Conservation (phyloP, 208 protist genomes). For the Wallacemonas sp. region DNA sequence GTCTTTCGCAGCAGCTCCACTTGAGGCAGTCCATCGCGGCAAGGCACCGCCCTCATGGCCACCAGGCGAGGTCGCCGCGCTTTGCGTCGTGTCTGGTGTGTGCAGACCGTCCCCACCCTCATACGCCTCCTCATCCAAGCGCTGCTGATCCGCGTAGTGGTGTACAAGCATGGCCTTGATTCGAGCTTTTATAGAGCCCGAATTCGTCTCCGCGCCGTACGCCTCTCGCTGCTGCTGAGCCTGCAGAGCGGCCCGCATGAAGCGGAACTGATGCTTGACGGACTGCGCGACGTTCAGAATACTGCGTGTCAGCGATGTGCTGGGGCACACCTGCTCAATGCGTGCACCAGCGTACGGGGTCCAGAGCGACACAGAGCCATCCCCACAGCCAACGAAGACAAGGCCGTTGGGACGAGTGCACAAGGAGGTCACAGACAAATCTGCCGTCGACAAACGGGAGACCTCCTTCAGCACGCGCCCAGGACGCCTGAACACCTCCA, state of each 20-base stretch:
- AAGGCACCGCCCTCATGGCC: not conserved
- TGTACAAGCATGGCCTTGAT: constrained; percentile 44
- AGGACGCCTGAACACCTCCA: constrained; percentile 42
- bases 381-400: constrained; percentile 58
- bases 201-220: constrained; percentile 30
- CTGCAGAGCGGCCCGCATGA: constrained; percentile 30
- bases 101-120: not conserved
- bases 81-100: no score
- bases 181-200: constrained; percentile 28
- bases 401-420: constrained; percentile 67
- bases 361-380: constrained; percentile 73
- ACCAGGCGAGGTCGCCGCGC: no score
- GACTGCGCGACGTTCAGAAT: constrained; percentile 38
- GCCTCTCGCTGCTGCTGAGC: constrained; percentile 42
- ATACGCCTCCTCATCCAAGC: constrained; percentile 3
- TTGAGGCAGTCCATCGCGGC: not conserved
- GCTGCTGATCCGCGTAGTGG: constrained; percentile 30
- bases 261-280: constrained; percentile 49
- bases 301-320: constrained; percentile 36
- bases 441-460: constrained; percentile 28
- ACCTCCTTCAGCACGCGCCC: constrained; percentile 34
- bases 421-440: constrained; percentile 43
- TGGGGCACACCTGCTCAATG: constrained; percentile 61
- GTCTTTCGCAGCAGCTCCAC: not conserved
- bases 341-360: constrained; percentile 64